Base-by-base conservation (phyloP, 768 basidiomycete species). In the Rhodosporidiobolus sp. region DNA sequence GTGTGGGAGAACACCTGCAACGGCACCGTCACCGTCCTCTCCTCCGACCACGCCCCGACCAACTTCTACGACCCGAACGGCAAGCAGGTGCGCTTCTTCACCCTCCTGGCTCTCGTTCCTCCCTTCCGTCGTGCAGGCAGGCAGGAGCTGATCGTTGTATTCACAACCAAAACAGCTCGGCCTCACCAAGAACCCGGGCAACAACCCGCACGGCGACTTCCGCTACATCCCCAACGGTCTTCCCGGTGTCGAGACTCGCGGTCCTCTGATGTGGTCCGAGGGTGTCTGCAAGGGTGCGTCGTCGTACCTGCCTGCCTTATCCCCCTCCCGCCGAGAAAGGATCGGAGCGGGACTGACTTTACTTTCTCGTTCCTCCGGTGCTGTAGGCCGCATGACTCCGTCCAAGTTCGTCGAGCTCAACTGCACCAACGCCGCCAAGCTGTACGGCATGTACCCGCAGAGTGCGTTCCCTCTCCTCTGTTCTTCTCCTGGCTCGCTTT, bases 361-460 rank as follows among this genome's bases (percentile, higher is more conserved):
- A 10, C 3, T n/a, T 4, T 26, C 22, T 30, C 28, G 38, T 34
- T 43, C 38, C 14, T 43, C 8, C 38, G 38, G 14, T 43, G 7
- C 8, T 14, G n/a, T 34, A 67, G 72, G 79, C 6, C 68, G 80
- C 8, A 79, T 82, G 62, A 71, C 80, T 10, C 72, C 76, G 7
- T 75, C 77, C 50, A 78, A 80, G 55, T 82, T 82, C 59, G 81
- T 82, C 56, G 80, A 81, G 71, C 73, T 82, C 24, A 81, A 78
- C 66, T 78, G 77, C 22, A 79, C 80, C 9, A 80, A 80, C 55
- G 78, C 81, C 2, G 81, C 81, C 4, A 82, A 82, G 76, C 75
- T 81, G 3, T 81, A 81, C 52, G 80, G 80, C 35, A 78, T 81
- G 75, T 79, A 81, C 66, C 79, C 79, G n/a, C 59, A 67, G 34